These are phyloP conservation scores for Ramaria rubella DNA, from an alignment of 768 basidiomycete genomes.

Conservation along the genomic window DNA sequence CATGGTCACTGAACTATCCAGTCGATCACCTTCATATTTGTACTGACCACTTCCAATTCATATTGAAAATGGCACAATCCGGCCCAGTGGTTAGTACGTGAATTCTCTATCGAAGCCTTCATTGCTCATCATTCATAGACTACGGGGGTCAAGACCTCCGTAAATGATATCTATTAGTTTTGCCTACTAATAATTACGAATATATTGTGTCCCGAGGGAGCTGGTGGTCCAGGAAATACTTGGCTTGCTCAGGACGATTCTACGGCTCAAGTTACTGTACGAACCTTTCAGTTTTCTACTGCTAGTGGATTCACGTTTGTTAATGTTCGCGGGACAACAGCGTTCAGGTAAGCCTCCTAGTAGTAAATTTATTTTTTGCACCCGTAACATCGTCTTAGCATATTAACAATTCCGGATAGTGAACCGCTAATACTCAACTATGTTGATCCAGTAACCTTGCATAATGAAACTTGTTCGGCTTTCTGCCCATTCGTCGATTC, in stretches of 20 bases:
- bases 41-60: too few species aligned
- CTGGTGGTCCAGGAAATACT: conserved; percentile 69
- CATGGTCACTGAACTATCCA: too few species aligned
- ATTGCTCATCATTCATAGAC: too few species aligned
- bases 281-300: conserved; percentile 65
- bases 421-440: conserved; percentile 69
- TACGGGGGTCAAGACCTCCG: too few species aligned
- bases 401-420: conserved; percentile 88
- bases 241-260: conserved; percentile 80
- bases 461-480: conserved; percentile 69
- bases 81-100: too few species aligned
- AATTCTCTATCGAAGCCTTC: too few species aligned
- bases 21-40: too few species aligned
- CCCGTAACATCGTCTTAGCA: conserved; percentile 35
- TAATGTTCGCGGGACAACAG: conserved; percentile 72
- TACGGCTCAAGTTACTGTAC: conserved; percentile 66
- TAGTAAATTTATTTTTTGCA: background rate
- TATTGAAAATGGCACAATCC: too few species aligned
- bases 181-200: too few species aligned
- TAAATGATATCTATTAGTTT: too few species aligned
- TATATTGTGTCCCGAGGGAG: conserved; percentile 82
- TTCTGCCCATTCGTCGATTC: conserved; percentile 75
- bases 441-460: conserved; percentile 65
- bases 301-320: conserved; percentile 82
- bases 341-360: conserved; percentile 71